A percentile compares a stretch with the other conserved stretches of the same genome.
Conservation (phyloP, 2,329 filamentous ascomycete species). For the Xylariaceae sp. region DNA sequence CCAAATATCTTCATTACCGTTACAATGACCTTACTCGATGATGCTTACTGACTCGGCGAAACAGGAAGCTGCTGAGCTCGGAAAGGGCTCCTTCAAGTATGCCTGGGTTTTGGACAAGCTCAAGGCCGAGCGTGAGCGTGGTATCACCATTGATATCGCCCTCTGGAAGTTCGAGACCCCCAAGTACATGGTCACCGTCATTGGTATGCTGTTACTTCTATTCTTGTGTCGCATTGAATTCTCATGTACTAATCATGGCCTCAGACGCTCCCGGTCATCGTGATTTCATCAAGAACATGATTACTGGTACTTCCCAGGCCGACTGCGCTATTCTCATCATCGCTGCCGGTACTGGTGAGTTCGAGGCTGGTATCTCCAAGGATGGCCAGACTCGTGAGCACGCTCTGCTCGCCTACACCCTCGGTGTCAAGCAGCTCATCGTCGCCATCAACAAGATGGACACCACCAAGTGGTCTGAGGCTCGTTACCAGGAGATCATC, state of each 20-base stretch:
- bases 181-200: slow-evolving; percentile 97
- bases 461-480: slow-evolving; percentile 97
- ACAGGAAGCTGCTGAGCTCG: slow-evolving; percentile 97
- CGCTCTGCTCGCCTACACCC: slow-evolving; percentile 99
- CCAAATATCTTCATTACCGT: not conserved
- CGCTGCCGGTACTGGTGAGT: slow-evolving; percentile 99
- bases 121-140: slow-evolving; percentile 99
- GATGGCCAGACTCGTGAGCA: slow-evolving; percentile 99
- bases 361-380: slow-evolving; percentile 99
- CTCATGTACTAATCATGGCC: slow-evolving; percentile 4
- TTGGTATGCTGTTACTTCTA: slow-evolving; percentile 59
- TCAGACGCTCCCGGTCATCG: slow-evolving; percentile 95
- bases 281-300: slow-evolving; percentile 99
- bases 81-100: slow-evolving; percentile 99
- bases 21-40: not conserved
- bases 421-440: slow-evolving; percentile 99
- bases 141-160: slow-evolving; percentile 99
- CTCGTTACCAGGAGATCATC: slow-evolving; percentile 97
- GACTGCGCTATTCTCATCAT: slow-evolving; percentile 99
- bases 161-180: slow-evolving; percentile 99
- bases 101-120: slow-evolving; percentile 99
- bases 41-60: slow-evolving; percentile 12
- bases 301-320: slow-evolving; percentile 99
- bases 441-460: slow-evolving; percentile 99
- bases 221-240: not conserved